Evolutionary conservation across 2,329 filamentous ascomycete genomes (phyloP), one percentile per base, ranked within the genome.

Genomic region (Colletotrichum sublineola): DNA sequence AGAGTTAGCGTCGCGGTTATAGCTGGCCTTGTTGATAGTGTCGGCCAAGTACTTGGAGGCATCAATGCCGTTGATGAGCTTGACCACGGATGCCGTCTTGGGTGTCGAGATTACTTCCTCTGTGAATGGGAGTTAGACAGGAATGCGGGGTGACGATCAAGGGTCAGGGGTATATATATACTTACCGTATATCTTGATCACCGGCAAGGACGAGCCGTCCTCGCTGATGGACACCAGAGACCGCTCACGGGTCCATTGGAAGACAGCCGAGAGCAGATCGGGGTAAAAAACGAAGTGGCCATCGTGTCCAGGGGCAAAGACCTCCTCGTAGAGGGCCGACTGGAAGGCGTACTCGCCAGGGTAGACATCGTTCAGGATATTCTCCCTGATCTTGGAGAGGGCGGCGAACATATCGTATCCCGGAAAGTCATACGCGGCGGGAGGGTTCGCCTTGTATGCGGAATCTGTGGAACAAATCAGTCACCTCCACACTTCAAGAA

Each of bases 371-470:
- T 78, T 78, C 40, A 68, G 68, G 31, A 84, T 74, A 36, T 80
- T 78, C 18, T 73, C 74, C 67, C 77, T 78, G 50, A 85, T 73
- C 48, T 78, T 67, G 36, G 76, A 79, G 20, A 84, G 77, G 24
- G 76, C 79, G 7, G 73, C 80, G 69, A 79, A 83, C 52, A 84
- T 77, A 74, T 85, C 82, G 56, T 82, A 80, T 36, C 78, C 68
- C 0, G 86, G 84, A 67, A 87, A 84, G 58, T 81, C 80, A 77
- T 90, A 90, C 15, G 80, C 81, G 14, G 81, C 69, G 0, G 89
- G 89, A 3, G 89, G 88, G 60, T 86, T 79, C 71, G 86, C 86
- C 48, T 87, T 81, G 75, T 83, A 86, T 7, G 83, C 83, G 11
- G 84, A 76, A 5, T 84, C 84, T 68, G 1, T 12, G 3, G 40